A percentile compares a stretch with the other conserved stretches of the same genome.
Evolutionary conservation across 2,329 filamentous ascomycete species (phyloP).

Genomic region (Penicillium sp.): DNA sequence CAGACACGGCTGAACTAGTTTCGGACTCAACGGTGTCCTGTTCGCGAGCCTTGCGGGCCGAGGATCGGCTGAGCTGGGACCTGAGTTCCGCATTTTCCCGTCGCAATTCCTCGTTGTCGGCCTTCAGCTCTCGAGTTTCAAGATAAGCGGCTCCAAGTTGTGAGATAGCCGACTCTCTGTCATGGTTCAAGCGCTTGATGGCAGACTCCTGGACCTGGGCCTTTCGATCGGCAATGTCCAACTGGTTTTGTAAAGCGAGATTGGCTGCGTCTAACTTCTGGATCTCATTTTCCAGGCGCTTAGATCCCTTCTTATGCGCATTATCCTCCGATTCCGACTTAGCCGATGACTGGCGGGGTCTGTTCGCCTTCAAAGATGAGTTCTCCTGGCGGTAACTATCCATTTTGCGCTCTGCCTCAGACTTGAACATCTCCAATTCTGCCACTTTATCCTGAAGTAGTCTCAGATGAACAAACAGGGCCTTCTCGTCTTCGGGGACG

Average conservation of each 20-base stretch:
- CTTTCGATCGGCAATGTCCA: conserved; percentile 56
- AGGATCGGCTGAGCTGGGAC: conserved; percentile 30
- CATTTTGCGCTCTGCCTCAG: conserved; percentile 47
- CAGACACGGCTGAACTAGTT: conserved; percentile 22
- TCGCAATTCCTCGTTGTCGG: conserved; percentile 36
- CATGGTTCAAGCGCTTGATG: conserved; percentile 53
- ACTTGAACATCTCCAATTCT: conserved; percentile 55
- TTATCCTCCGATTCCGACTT: conserved; percentile 47
- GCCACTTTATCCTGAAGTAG: conserved; percentile 57
- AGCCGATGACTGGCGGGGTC: conserved; percentile 34
- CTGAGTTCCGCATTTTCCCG: conserved; percentile 40
- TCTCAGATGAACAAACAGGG: conserved; percentile 59
- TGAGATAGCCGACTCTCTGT: conserved; percentile 57
- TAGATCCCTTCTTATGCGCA: conserved; percentile 32
- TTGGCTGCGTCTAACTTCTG: conserved; percentile 52
- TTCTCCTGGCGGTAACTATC: conserved; percentile 54
- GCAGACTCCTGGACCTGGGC: conserved; percentile 52
- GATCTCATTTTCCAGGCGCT: conserved; percentile 34
- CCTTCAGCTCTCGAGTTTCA: conserved; percentile 46
- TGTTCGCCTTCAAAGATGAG: conserved; percentile 48
- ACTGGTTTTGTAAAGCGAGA: conserved; percentile 52
- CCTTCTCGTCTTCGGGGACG: conserved; percentile 61
- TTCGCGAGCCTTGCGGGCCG: conserved; percentile 23
- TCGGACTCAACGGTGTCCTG: conserved; percentile 28
- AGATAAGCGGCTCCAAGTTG: conserved; percentile 57